Evolutionary conservation across 164 flowering plant species (phyloP).

Genomic region (Vitis cinerea): DNA sequence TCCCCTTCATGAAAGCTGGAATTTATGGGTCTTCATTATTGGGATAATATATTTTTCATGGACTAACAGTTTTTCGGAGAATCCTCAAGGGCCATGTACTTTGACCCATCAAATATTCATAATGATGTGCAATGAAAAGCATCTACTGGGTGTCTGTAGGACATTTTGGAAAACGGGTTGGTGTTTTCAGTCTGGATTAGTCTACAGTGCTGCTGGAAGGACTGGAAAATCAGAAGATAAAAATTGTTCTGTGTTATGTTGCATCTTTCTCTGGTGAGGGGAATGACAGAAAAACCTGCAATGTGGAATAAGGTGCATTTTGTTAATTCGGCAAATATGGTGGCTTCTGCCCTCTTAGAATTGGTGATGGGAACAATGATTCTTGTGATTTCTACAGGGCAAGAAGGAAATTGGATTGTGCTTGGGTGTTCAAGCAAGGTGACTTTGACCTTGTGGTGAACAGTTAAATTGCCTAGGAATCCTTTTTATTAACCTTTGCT

Average conservation of each 20-base stretch:
- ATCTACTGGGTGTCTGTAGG: not conserved
- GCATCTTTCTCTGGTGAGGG: not conserved
- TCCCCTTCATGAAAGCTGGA: not conserved
- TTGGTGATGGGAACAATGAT: not conserved
- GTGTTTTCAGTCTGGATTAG: not conserved
- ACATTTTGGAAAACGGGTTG: not conserved
- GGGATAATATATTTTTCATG: not conserved
- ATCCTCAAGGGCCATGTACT: not conserved
- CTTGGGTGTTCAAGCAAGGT: not conserved
- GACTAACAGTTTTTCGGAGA: not conserved
- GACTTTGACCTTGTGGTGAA: not conserved
- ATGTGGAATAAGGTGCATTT: not conserved
- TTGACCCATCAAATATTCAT: not conserved
- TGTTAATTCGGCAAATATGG: not conserved
- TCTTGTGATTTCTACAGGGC: not conserved
- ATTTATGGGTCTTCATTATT: not conserved
- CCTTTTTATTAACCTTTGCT: too few relatives aligned
- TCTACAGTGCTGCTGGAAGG: not conserved
- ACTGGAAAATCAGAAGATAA: not conserved
- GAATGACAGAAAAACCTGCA: not conserved
- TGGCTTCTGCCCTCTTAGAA: not conserved
- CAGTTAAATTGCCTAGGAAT: not conserved
- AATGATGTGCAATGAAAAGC: not conserved
- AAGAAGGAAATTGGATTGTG: not conserved
- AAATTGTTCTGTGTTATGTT: not conserved